phyloP scores from a whole-genome alignment of 305 asterid species.

The Solanum hybrid region DNA sequence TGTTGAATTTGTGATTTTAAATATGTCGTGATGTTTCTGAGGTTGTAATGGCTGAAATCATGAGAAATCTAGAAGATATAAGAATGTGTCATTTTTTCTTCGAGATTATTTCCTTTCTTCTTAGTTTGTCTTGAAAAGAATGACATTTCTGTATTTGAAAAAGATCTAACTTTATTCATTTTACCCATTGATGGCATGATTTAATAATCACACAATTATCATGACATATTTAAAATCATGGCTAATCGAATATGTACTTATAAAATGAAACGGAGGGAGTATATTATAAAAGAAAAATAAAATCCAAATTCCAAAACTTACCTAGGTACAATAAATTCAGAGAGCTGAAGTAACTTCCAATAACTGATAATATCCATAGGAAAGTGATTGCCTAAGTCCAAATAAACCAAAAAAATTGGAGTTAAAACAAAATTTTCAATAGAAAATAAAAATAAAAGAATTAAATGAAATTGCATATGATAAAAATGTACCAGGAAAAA shows the following conservation, averaged over 20 bases:
- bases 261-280: background rate
- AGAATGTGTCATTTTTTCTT: background rate
- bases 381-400: conserved; percentile 35
- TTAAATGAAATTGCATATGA: background rate
- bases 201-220: background rate
- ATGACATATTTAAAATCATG: background rate
- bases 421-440: background rate
- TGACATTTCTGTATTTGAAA: background rate
- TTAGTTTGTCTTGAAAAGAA: no score
- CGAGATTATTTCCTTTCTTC: no score
- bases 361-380: conserved; percentile 59
- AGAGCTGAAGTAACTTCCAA: conserved; percentile 64
- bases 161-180: background rate
- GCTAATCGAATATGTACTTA: background rate
- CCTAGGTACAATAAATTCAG: conserved; percentile 56
- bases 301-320: conserved; percentile 2
- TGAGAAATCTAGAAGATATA: background rate
- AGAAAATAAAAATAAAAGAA: background rate
- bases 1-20: no score
- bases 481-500: conserved; percentile 44
- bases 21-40: background rate
- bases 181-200: background rate
- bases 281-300: background rate
- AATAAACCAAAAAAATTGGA: background rate
- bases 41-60: no score